Evolutionary conservation across 2,329 filamentous ascomycete species (phyloP).

Genomic region (Calonectria pseudoreteaudii): DNA sequence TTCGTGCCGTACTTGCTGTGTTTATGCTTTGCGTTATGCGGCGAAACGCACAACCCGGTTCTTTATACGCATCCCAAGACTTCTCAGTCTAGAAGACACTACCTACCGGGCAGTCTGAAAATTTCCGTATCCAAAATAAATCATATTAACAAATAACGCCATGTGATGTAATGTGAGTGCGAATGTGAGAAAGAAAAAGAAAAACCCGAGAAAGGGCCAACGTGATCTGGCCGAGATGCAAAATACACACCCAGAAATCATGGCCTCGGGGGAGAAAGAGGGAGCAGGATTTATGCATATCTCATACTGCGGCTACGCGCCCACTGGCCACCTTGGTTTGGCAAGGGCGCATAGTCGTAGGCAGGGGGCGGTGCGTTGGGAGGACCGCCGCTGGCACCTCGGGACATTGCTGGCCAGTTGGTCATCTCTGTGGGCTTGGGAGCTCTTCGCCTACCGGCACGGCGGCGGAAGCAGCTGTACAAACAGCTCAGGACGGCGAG

Average conservation of each 20-base stretch:
- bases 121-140: background rate
- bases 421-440: slow-evolving; percentile 43
- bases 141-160: slow-evolving; percentile 33
- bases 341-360: slow-evolving; percentile 39
- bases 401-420: slow-evolving; percentile 40
- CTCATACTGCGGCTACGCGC: slow-evolving; percentile 42
- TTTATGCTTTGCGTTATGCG: background rate
- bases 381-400: slow-evolving; percentile 28
- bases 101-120: background rate
- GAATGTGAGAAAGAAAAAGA: background rate
- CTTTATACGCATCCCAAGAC: background rate
- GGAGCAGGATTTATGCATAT: slow-evolving; percentile 42
- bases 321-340: slow-evolving; percentile 28
- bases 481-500: slow-evolving; percentile 77
- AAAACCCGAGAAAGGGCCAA: background rate
- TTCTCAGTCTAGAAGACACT: background rate
- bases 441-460: slow-evolving; percentile 36
- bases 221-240: background rate
- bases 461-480: slow-evolving; percentile 56
- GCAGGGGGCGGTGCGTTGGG: slow-evolving; percentile 31
- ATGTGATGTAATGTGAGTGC: slow-evolving; percentile 30
- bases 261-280: background rate
- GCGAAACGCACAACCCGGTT: background rate
- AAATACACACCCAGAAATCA: background rate
- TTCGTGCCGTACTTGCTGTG: background rate